These are phyloP conservation scores for Lasiosphaeria hispida DNA, from an alignment of 495 filamentous ascomycete species.

Conservation along the genomic window DNA sequence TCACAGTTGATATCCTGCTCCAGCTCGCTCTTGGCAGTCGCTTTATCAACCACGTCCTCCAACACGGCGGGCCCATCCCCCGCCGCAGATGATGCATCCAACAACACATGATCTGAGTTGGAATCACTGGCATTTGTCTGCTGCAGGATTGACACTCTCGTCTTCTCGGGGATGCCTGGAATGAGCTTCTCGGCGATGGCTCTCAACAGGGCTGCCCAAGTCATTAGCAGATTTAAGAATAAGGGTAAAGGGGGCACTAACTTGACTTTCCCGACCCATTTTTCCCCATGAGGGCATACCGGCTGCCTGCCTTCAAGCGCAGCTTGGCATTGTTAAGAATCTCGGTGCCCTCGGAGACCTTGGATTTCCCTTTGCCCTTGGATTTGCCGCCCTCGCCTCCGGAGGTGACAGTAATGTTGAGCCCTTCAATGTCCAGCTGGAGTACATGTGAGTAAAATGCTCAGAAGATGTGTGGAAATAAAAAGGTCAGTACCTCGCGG, in stretches of 20 bases:
- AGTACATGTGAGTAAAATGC: neutral
- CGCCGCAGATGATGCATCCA: slow-evolving; percentile 2
- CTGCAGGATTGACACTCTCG: slow-evolving; percentile 67
- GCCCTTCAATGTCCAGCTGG: slow-evolving; percentile 65
- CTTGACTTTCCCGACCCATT: slow-evolving; percentile 83
- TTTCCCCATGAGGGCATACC: slow-evolving; percentile 72
- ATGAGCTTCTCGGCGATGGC: slow-evolving; percentile 77
- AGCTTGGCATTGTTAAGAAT: slow-evolving; percentile 66
- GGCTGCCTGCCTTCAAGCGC: slow-evolving; percentile 63
- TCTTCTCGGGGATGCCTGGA: slow-evolving; percentile 69
- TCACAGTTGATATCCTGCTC: slow-evolving; percentile 56
- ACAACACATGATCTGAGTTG: slow-evolving; percentile 26
- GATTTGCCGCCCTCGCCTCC: slow-evolving; percentile 30
- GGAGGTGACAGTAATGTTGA: slow-evolving; percentile 60
- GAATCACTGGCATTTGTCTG: slow-evolving; percentile 55
- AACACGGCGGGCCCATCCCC: slow-evolving; percentile 50
- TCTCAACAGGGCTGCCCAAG: slow-evolving; percentile 58
- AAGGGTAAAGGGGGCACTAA: slow-evolving; percentile 33
- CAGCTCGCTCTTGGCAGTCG: slow-evolving; percentile 57
- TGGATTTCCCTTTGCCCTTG: slow-evolving; percentile 52
- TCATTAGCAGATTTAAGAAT: neutral
- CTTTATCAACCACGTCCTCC: slow-evolving; percentile 65
- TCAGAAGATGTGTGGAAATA: neutral
- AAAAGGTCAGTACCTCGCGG: slow-evolving; percentile 41
- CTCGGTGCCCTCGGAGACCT: slow-evolving; percentile 56